Conservation (phyloP, 2,329 filamentous ascomycete species). For the Paracoccidioides lutzii region DNA sequence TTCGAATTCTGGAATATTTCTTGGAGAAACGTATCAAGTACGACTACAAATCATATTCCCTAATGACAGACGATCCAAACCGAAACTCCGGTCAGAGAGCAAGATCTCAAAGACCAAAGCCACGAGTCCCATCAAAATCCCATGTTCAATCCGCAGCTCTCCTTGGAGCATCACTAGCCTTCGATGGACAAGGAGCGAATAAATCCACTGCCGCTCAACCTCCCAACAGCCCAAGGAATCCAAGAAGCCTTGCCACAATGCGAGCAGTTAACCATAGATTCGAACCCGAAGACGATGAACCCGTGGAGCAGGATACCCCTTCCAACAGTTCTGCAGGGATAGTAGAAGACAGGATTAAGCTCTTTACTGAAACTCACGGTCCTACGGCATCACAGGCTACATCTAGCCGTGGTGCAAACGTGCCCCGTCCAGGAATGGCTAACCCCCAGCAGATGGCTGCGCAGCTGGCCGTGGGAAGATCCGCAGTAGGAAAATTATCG, state of each 20-base stretch:
- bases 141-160: constrained; percentile 16
- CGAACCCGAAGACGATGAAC: not conserved
- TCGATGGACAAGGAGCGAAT: constrained; percentile 16
- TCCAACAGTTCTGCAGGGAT: constrained; percentile 21
- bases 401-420: constrained; percentile 9
- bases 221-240: constrained; percentile 11
- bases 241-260: constrained; percentile 13
- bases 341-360: constrained; percentile 28
- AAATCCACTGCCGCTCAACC: constrained; percentile 10
- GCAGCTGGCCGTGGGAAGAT: constrained; percentile 22
- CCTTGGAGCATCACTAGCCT: constrained; percentile 27
- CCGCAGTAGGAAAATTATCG: constrained; percentile 3
- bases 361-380: constrained; percentile 18
- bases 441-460: constrained; percentile 24
- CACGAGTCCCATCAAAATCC: not conserved
- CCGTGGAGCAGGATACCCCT: constrained; percentile 14
- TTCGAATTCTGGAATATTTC: not conserved
- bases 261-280: constrained; percentile 3
- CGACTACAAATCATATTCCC: not conserved
- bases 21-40: not conserved
- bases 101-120: not conserved
- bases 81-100: not conserved
- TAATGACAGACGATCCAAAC: not conserved
- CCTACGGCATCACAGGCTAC: constrained; percentile 5
- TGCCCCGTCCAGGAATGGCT: constrained; percentile 11